These are phyloP conservation scores for Lepiota brunneoincarnata DNA, from an alignment of 768 basidiomycete species.

Conservation along the genomic window DNA sequence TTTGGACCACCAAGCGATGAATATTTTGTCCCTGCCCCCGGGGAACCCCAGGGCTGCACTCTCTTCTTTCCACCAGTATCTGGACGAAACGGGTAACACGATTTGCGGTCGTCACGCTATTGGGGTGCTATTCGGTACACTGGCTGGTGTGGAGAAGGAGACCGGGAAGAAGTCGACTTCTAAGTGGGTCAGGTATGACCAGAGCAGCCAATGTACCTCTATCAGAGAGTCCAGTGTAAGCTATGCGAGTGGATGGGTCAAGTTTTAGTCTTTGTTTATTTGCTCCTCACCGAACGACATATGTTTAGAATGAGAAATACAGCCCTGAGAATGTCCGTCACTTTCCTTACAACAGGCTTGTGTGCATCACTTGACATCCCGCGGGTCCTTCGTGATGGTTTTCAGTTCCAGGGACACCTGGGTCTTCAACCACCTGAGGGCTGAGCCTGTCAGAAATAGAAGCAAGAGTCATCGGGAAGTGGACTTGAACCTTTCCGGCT, in stretches of 20 bases:
- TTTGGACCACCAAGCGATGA: constrained; percentile 87
- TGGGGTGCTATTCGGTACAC: constrained; percentile 81
- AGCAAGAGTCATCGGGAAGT: neutral
- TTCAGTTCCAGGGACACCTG: constrained; percentile 68
- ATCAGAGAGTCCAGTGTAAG: constrained; percentile 88
- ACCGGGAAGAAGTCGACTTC: constrained; percentile 36
- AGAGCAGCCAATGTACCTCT: constrained; percentile 74
- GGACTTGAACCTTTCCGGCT: constrained; percentile 43
- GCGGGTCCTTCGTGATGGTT: constrained; percentile 52
- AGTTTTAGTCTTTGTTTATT: constrained; percentile 36
- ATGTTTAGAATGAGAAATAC: constrained; percentile 3
- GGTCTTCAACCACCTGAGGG: constrained; percentile 64
- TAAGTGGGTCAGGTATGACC: constrained; percentile 91
- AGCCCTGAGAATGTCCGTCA: neutral
- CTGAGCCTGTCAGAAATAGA: neutral
- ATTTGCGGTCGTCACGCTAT: constrained; percentile 98
- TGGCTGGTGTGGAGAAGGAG: constrained; percentile 53
- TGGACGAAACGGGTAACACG: constrained; percentile 81
- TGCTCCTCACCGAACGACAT: neutral
- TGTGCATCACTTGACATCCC: constrained; percentile 44
- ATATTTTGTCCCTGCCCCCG: constrained; percentile 57
- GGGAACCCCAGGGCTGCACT: constrained; percentile 56
- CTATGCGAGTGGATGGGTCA: constrained; percentile 89
- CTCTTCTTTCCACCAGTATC: constrained; percentile 60
- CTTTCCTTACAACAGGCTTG: constrained; percentile 33